Evolutionary conservation across 2,329 filamentous ascomycete species (phyloP).

Genomic region (Akanthomyces muscarius): DNA sequence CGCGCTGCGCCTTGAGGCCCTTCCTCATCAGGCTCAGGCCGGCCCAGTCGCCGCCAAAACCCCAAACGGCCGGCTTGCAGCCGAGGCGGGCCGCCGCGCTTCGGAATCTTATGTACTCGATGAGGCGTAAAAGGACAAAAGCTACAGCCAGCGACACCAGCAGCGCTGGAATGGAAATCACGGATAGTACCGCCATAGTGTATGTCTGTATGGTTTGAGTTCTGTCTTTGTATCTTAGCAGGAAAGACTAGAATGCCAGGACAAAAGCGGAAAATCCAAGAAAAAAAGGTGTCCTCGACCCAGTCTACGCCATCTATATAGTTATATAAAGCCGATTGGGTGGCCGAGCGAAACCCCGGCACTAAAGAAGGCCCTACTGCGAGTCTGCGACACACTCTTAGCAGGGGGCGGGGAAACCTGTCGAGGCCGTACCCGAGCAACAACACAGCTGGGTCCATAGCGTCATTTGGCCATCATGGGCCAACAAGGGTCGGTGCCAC

Average conservation of each 20-base stretch:
- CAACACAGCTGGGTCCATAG: neutral
- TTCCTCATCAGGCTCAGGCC: conserved; percentile 19
- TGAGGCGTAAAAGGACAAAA: neutral
- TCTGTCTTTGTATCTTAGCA: too few species aligned
- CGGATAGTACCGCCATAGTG: conserved; percentile 8
- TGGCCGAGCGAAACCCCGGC: neutral
- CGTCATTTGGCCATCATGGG: conserved; percentile 1
- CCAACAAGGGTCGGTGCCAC: neutral
- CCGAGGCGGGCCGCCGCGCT: conserved; percentile 16
- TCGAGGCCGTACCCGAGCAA: neutral
- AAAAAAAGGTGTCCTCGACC: neutral
- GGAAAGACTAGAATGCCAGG: neutral
- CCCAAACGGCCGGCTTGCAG: conserved; percentile 19
- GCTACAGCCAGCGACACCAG: conserved; percentile 7
- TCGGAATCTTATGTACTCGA: neutral
- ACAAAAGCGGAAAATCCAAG: too few species aligned
- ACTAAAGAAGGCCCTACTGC: neutral
- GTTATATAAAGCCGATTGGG: neutral
- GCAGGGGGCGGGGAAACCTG: conserved; percentile 8
- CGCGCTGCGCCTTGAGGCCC: conserved; percentile 18
- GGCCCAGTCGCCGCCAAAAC: conserved; percentile 18
- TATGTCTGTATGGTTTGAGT: neutral
- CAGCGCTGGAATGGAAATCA: conserved; percentile 8
- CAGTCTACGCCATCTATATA: neutral
- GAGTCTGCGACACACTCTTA: neutral